Evolutionary conservation across 495 filamentous ascomycete genomes (phyloP), one percentile per base, ranked within the genome.

Genomic region (Aspergillus nidulans): DNA sequence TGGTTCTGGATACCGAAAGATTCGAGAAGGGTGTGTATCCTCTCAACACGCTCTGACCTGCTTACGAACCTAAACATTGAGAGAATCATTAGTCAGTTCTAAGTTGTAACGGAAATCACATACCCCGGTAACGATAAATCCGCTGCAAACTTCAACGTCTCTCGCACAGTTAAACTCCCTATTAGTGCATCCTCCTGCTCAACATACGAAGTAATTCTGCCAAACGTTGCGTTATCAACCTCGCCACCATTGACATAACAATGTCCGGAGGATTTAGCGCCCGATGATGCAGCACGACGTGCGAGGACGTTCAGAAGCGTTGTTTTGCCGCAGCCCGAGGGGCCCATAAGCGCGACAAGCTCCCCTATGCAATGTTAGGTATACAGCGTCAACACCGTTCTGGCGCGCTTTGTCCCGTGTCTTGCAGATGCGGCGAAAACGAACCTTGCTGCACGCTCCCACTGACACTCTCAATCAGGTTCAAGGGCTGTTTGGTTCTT

Each of bases 141-240:
- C 1, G 75, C 77, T 5, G 87, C 83, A 65, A 92, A 92, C 55
- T 83, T 68, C 52, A 95, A 68, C 1, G 89, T 92, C 70, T 95
- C 89, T 18, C 74, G 74, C 12, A 91, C 87, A 0, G 88, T 92
- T 55, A 92, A 73, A 0, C 85, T 84, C 15, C 89, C 89, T 42
- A 91, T 86, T 5, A 95, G 73, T 3, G 87, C 81, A 75, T 95
- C 89, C 52, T 92, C 88, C 69, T 92, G 89, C 77, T 95, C 89
- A 12, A 95, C 89, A 63, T 89, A 91, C 18, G 83, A 80, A 43
- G 74, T 82, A 49, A 89, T 71, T 20, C 75, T 70, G n/a, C 57
- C 62, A 43, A 73, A 77, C 0, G 66, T 55, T 4, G 52, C 48
- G 9, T 56, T 60, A 19, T 64, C 71, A 13, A 69, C 53, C 20